Evolutionary conservation across 1,139 yeast genomes (phyloP), one percentile per base, ranked within the genome.

Genomic region (Candida frijolesensis): DNA sequence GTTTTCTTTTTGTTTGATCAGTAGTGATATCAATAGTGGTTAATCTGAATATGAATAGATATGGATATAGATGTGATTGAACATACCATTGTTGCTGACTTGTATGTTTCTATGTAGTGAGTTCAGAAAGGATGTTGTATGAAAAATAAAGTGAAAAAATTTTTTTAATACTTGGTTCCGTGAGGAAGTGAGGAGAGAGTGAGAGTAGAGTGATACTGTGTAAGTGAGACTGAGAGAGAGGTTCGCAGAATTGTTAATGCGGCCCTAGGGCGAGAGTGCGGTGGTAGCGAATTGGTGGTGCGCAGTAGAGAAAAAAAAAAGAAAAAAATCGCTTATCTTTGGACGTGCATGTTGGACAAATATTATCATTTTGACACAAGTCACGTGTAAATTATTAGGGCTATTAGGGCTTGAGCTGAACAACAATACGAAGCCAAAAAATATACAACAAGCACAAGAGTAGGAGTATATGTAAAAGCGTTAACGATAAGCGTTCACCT

Each of bases 61-160:
- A 25, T 25, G 10, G 29, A 8, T 14, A 27, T 40, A 15, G 22
- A 30, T 15, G 35, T 30, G 12, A 9, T 32, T 29, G 38, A 42
- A 43, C 46, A 44, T 44, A 44, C 46, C 46, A 44, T 43, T 44
- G 46, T 35, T 35, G 42, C 29, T 25, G 29, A 44, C 46, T 44
- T 44, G 46, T 44, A 35, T 44, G 40, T 43, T 41, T 44, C 22
- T 34, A 44, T 35, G 42, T 44, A 34, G 29, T 37, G 22, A 18
- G 8, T 25, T 43, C 37, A 32, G n/a, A 15, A 15, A 43, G 25
- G 25, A 43, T 18, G 33, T 33, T 22, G 25, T 32, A 29, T 42
- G 45, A 33, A 42, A 42, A 40, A 27, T 40, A 18, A 37, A 27
- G 14, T 25, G 29, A 25, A 40, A 40, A 40, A 40, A 33, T 32